Conservation (phyloP, 441 rosid species). For the Raphanus hybrid region DNA sequence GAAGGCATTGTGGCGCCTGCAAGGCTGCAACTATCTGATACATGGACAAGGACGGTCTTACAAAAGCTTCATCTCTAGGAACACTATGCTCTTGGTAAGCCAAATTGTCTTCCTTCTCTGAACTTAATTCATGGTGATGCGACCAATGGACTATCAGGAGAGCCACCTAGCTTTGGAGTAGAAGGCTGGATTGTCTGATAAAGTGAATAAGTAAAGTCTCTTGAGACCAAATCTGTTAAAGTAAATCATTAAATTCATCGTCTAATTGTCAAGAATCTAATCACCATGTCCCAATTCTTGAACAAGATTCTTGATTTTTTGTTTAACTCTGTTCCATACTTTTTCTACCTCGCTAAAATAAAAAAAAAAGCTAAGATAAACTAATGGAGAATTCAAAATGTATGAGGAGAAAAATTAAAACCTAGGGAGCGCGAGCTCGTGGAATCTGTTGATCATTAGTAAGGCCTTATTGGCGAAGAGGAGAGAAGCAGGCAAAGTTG, state of each 20-base stretch:
- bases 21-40: conserved; percentile 51
- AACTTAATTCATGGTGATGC: conserved; percentile 62
- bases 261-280: conserved; percentile 12
- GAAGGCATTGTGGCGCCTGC: conserved; percentile 45
- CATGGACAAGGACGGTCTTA: conserved; percentile 56
- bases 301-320: background rate
- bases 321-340: background rate
- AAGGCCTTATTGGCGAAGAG: conserved; percentile 51
- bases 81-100: conserved; percentile 64
- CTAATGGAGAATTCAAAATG: background rate
- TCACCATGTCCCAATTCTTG: conserved; percentile 7
- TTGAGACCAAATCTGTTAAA: background rate
- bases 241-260: background rate
- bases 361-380: no score
- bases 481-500: background rate
- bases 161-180: conserved; percentile 29
- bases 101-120: conserved; percentile 62
- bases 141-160: conserved; percentile 52
- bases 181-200: no score
- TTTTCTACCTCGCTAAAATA: background rate
- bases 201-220: background rate
- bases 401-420: conserved; percentile 12
- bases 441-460: conserved; percentile 45
- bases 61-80: conserved; percentile 51
- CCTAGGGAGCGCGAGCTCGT: conserved; percentile 47